These are phyloP conservation scores for Antarctomyces pellizariae DNA, from an alignment of 495 filamentous ascomycete species.

Conservation along the genomic window DNA sequence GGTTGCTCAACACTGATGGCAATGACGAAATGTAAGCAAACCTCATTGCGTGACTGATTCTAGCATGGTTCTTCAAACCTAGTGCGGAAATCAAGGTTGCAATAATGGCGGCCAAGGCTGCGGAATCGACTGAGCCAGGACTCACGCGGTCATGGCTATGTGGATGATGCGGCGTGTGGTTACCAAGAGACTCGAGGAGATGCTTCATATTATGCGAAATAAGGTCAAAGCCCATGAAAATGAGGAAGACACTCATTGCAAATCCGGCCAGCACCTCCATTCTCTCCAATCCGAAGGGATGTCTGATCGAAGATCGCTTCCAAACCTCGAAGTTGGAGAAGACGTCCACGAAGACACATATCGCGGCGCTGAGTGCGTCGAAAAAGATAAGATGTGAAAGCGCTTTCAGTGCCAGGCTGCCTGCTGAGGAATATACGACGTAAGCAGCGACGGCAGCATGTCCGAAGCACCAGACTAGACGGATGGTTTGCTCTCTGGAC, in stretches of 20 bases:
- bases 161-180: constrained; percentile 40
- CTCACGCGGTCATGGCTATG: constrained; percentile 45
- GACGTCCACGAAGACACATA: constrained; percentile 88
- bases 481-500: constrained; percentile 61
- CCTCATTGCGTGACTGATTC: constrained; percentile 64
- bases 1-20: constrained; percentile 66
- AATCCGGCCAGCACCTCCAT: constrained; percentile 93
- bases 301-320: constrained; percentile 75
- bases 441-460: constrained; percentile 62
- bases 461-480: constrained; percentile 74
- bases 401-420: constrained; percentile 79
- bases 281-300: constrained; percentile 82
- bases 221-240: constrained; percentile 91
- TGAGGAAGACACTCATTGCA: constrained; percentile 77
- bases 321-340: constrained; percentile 92
- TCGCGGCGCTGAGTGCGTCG: constrained; percentile 71
- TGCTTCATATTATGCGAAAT: constrained; percentile 85
- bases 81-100: constrained; percentile 76
- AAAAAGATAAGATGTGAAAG: constrained; percentile 85
- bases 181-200: constrained; percentile 36
- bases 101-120: constrained; percentile 65
- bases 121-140: constrained; percentile 53
- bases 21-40: constrained; percentile 66
- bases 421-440: constrained; percentile 63
- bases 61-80: constrained; percentile 70